Evolutionary conservation across 2,329 filamentous ascomycete species (phyloP).

Genomic region (Didymella pomorum): DNA sequence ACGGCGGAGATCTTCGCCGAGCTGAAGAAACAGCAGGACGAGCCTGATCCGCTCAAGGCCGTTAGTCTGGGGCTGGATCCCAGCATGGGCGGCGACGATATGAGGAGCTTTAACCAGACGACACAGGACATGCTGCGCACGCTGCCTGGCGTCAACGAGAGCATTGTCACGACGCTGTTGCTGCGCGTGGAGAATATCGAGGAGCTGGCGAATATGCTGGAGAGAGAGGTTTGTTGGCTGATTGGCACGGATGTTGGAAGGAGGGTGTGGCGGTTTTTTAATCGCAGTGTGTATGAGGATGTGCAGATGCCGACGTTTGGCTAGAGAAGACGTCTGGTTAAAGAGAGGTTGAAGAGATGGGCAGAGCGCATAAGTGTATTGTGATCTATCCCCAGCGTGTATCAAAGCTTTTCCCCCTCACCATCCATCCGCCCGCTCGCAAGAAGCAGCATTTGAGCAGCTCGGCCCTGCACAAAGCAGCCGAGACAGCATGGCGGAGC

Average conservation of each 20-base stretch:
- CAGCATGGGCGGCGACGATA: conserved; percentile 61
- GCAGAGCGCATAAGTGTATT: conserved; percentile 17
- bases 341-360: neutral
- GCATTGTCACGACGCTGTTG: conserved; percentile 77
- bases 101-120: conserved; percentile 79
- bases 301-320: conserved; percentile 34
- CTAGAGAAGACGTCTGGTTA: neutral
- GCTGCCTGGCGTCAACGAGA: conserved; percentile 79
- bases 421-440: conserved; percentile 49
- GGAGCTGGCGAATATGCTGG: conserved; percentile 87
- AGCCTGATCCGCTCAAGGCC: conserved; percentile 89
- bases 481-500: conserved; percentile 52
- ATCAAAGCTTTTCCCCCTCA: conserved; percentile 18
- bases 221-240: conserved; percentile 73
- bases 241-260: conserved; percentile 81
- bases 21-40: conserved; percentile 86
- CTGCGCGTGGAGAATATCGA: conserved; percentile 76
- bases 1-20: conserved; percentile 97
- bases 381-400: conserved; percentile 17
- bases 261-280: conserved; percentile 84
- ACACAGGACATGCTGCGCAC: conserved; percentile 89
- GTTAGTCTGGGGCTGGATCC: conserved; percentile 81
- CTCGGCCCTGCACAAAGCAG: conserved; percentile 29
- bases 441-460: conserved; percentile 53
- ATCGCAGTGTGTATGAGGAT: conserved; percentile 61